Base-by-base conservation (phyloP, 2,329 filamentous ascomycete genomes). In the Ambrosiella cleistominuta region DNA sequence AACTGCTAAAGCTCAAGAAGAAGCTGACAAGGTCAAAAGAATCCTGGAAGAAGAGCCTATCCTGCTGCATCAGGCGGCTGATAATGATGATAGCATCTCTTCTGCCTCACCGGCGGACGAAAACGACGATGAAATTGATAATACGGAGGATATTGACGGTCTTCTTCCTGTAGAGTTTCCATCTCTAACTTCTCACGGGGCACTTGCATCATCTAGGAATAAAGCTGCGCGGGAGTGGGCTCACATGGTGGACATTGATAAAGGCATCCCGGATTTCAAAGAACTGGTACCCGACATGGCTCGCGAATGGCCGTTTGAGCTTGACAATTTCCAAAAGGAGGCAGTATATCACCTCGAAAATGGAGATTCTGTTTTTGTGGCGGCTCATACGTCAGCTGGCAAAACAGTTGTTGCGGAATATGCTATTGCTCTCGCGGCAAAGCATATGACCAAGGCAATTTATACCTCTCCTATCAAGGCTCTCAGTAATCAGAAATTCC, bases 391-490 rank as follows among this genome's bases (percentile, higher is more conserved):
- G 0, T 98, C 93, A 39, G 93, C 93, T 19, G 93, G 93, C 59
- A 98, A 98, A 74, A 98, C 93, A 1, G 93, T 97, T 0, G 93
- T 98, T 12, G 93, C 93, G 36, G 93, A 98, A 68, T 98, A 98
- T 70, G 93, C 91, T 54, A 97, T 98, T 68, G 89, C 93, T 6
- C 75, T 98, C 60, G 93, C 93, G 37, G 85, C 88, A n/a, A 94
- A 91, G 67, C 93, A 98, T 68, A 97, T 97, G 91, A 98, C 93
- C 7, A 98, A 98, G 69, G 91, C 93, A 19, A 98, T 98, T 63
- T 98, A 98, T 69, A 98, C 93, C 0, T 97, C 93, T 0, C 93
- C 93, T 0, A 98, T 98, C 74, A 98, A 98, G 69, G 93, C 93
- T 1, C 74, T 98, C 59, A 97, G 93, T 71, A 98, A 98, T 67